These are phyloP conservation scores for Pulveroboletus frians DNA, from an alignment of 768 basidiomycete species.

Conservation along the genomic window DNA sequence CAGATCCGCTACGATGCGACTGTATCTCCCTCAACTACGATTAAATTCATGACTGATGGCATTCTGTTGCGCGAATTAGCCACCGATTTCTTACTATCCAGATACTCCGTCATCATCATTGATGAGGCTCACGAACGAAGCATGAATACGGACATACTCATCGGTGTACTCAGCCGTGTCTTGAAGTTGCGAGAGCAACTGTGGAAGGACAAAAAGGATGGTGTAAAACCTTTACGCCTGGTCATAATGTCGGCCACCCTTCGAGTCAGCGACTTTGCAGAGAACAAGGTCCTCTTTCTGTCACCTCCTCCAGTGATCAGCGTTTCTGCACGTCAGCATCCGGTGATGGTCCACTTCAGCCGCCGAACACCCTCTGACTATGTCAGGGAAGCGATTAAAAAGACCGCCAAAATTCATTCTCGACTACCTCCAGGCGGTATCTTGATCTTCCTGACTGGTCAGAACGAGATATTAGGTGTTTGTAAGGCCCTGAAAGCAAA, in stretches of 20 bases:
- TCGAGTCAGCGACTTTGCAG: conserved; percentile 86
- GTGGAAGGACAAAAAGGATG: conserved; percentile 76
- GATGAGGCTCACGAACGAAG: conserved; percentile 98
- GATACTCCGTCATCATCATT: conserved; percentile 92
- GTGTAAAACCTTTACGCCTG: conserved; percentile 80
- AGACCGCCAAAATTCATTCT: conserved; percentile 87
- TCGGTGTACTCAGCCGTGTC: conserved; percentile 94
- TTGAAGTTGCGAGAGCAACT: conserved; percentile 82
- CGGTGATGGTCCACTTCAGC: conserved; percentile 92
- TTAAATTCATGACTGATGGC: conserved; percentile 99
- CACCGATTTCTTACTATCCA: conserved; percentile 86
- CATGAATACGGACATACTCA: conserved; percentile 96
- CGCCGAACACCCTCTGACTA: conserved; percentile 84
- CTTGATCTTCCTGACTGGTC: conserved; percentile 90
- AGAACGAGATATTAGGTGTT: conserved; percentile 87
- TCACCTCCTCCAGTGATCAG: conserved; percentile 87
- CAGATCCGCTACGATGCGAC: conserved; percentile 98
- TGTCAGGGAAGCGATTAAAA: conserved; percentile 84
- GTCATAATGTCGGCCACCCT: conserved; percentile 99
- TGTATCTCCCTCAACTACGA: conserved; percentile 80
- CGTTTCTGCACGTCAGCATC: conserved; percentile 87
- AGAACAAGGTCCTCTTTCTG: conserved; percentile 77
- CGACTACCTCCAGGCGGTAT: conserved; percentile 91
- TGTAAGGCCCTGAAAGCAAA: conserved; percentile 75
- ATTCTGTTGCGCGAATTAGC: conserved; percentile 90